Conservation (phyloP, 768 basidiomycete species). For the Termitomyces sp. region DNA sequence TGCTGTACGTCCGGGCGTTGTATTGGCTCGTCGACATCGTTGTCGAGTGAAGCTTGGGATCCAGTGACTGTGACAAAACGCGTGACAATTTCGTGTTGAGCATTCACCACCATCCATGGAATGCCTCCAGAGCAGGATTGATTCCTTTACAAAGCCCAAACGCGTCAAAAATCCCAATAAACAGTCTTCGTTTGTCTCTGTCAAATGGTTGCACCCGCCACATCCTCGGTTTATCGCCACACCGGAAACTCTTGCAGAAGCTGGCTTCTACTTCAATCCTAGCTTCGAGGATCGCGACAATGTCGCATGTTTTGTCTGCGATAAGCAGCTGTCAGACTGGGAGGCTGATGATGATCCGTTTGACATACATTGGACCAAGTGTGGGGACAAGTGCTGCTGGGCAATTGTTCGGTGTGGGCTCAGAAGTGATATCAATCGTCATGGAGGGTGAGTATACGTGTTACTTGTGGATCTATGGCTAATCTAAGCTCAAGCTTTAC, state of each 20-base stretch:
- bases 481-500: slow-evolving; percentile 41
- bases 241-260: slow-evolving; percentile 72
- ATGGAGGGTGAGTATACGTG: slow-evolving; percentile 41
- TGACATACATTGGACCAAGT: slow-evolving; percentile 73
- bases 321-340: slow-evolving; percentile 82
- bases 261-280: slow-evolving; percentile 85
- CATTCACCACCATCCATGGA: slow-evolving; percentile 37
- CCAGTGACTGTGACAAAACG: slow-evolving; percentile 16
- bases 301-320: slow-evolving; percentile 82
- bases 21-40: slow-evolving; percentile 14
- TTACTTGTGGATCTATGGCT: background rate
- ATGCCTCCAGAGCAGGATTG: slow-evolving; percentile 49
- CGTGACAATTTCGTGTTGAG: slow-evolving; percentile 32
- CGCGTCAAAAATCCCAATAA: slow-evolving; percentile 55
- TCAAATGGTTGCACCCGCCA: slow-evolving; percentile 79
- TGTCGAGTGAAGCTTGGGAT: background rate
- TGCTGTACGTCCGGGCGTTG: slow-evolving; percentile 33
- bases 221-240: slow-evolving; percentile 54
- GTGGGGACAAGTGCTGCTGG: slow-evolving; percentile 67
- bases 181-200: slow-evolving; percentile 35
- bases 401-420: slow-evolving; percentile 74
- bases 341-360: slow-evolving; percentile 82
- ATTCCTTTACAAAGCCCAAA: slow-evolving; percentile 63
- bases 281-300: slow-evolving; percentile 64
- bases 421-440: slow-evolving; percentile 47